phyloP scores from a whole-genome alignment of 495 filamentous ascomycete species.

The Aspergillus nanangensis region DNA sequence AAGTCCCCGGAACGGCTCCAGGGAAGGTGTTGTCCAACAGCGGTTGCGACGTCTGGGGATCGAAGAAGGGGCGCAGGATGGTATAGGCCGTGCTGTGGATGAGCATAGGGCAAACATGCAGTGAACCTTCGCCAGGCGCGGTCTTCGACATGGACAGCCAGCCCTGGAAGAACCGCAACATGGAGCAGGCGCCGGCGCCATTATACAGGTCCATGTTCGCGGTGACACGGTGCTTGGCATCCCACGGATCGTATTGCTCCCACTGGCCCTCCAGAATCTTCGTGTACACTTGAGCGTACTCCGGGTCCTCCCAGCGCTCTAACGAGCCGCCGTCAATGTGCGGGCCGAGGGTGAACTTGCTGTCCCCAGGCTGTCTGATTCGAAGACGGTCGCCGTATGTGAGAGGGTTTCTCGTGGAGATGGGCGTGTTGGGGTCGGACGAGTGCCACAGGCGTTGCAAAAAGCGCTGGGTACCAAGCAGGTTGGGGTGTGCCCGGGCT shows the following conservation, averaged over 20 bases:
- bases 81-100: constrained; percentile 72
- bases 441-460: constrained; percentile 75
- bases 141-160: constrained; percentile 79
- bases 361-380: constrained; percentile 60
- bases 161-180: constrained; percentile 85
- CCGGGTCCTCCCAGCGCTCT: constrained; percentile 80
- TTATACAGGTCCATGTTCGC: constrained; percentile 76
- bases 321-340: constrained; percentile 82
- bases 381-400: constrained; percentile 80
- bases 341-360: constrained; percentile 77
- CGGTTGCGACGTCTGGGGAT: constrained; percentile 42
- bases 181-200: constrained; percentile 75
- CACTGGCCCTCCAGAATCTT: constrained; percentile 69
- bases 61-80: constrained; percentile 83
- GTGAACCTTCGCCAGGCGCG: constrained; percentile 68
- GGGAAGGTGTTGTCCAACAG: constrained; percentile 51
- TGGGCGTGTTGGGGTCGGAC: constrained; percentile 50
- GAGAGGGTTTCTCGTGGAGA: constrained; percentile 64
- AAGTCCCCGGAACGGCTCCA: constrained; percentile 69
- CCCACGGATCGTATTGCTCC: constrained; percentile 81
- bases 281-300: constrained; percentile 73
- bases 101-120: constrained; percentile 79
- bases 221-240: constrained; percentile 61
- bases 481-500: constrained; percentile 66
- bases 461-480: constrained; percentile 65